These are phyloP conservation scores for Magnaporthiopsis poae DNA, from an alignment of 2,329 filamentous ascomycete genomes.

Conservation along the genomic window DNA sequence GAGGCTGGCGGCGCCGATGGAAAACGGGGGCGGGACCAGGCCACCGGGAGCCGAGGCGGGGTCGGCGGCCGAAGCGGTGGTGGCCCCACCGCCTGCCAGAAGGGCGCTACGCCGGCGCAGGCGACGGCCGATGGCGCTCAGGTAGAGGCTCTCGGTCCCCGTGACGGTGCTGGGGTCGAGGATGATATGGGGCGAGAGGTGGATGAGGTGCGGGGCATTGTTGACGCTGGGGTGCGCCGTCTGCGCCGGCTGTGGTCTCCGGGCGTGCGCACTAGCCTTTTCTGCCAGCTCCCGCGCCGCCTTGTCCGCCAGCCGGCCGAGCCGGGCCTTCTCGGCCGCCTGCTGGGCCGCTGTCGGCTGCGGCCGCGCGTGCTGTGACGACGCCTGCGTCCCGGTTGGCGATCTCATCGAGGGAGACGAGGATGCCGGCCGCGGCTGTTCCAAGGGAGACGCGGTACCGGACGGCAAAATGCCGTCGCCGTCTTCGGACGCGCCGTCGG, in stretches of 20 bases:
- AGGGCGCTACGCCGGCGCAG: conserved; percentile 23
- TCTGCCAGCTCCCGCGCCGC: conserved; percentile 45
- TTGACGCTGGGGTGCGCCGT: conserved; percentile 50
- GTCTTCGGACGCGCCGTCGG: neutral
- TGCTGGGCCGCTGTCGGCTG: conserved; percentile 39
- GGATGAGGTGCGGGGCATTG: conserved; percentile 45
- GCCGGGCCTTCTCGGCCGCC: conserved; percentile 51
- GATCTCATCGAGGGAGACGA: neutral
- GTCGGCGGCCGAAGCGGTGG: conserved; percentile 3
- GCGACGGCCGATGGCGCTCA: conserved; percentile 48
- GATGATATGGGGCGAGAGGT: conserved; percentile 57
- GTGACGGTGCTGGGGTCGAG: conserved; percentile 70
- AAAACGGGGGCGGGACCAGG: neutral
- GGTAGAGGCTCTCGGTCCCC: conserved; percentile 64
- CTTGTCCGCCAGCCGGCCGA: conserved; percentile 47
- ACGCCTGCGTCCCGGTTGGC: neutral
- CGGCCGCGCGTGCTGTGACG: conserved; percentile 10
- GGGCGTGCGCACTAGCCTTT: conserved; percentile 45
- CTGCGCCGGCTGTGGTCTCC: conserved; percentile 36
- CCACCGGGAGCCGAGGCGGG: neutral
- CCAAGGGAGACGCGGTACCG: neutral
- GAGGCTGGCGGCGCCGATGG: neutral
- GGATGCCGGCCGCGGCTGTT: neutral
- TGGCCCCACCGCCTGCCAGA: conserved; percentile 1
- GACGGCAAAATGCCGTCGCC: neutral